Evolutionary conservation across 2,329 filamentous ascomycete genomes (phyloP), one percentile per base, ranked within the genome.

Genomic region (Calonectria montana): DNA sequence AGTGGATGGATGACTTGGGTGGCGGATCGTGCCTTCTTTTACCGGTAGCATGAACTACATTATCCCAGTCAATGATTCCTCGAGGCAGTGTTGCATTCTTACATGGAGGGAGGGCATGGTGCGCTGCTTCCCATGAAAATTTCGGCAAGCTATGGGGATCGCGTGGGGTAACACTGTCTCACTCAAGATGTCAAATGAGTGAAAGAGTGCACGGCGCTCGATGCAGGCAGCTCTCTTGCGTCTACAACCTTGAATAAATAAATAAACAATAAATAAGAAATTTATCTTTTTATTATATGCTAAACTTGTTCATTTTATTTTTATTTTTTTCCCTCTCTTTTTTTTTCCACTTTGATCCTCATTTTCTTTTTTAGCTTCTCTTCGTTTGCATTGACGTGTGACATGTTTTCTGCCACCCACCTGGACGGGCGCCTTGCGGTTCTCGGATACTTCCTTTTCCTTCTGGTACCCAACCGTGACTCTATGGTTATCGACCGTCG

Each of bases 91-190:
- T 39, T 62, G 31, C 35, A 27, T 65, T 48, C 43, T 64, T 64
- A 39, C 64, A 45, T 64, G 64, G 69, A 45, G 57, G 64, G 69
- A 43, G 57, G 61, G 29, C 35, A 41, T n/a, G 61, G 39, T 23
- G 57, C 27, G 39, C 47, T 57, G 57, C 21, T 64, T 47, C 57
- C 48, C 37, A 64, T 63, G 59, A 65, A 57, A 73, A 57, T 72
- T 18, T 3, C 29, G 18, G 6, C 41, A 45, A 18, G 41, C 7
- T n/a, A 41, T 53, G 57, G 65, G 41, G 67, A 68, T 71, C 63
- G 53, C 69, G 69, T 55, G 75, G 75, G 75, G 74, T 72, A 76
- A 71, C 71, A 71, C 62, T 76, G 74, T 71, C 29, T 9, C 29
- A n/a, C n/a, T n/a, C n/a, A n/a, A n/a, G n/a, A n/a, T n/a, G n/a